Percentiles rank a stretch among this genome's conserved stretches.
Conservation (phyloP, 306 rosid species). For the Lotus japonicus region DNA sequence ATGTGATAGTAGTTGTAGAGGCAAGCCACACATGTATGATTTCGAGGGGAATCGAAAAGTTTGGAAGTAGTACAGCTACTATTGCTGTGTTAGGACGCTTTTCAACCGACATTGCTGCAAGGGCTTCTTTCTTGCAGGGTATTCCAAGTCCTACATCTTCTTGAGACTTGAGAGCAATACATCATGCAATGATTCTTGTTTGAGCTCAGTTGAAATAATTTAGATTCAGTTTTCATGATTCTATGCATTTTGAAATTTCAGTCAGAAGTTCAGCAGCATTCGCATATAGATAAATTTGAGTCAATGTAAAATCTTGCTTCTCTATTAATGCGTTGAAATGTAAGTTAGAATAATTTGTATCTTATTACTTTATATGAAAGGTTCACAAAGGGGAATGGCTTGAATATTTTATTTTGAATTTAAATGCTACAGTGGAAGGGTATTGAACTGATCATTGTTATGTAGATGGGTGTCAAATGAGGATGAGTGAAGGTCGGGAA, state of each 20-base stretch:
- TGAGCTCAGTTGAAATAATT: conserved; percentile 11
- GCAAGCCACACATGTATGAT: conserved; percentile 97
- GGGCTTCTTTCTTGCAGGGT: conserved; percentile 71
- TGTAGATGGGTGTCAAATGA: too few relatives aligned
- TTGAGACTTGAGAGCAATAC: conserved; percentile 20
- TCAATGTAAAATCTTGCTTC: too few relatives aligned
- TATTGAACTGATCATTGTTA: too few relatives aligned
- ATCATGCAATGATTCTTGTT: conserved; percentile 17
- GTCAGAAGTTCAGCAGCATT: too few relatives aligned
- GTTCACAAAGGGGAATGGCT: too few relatives aligned
- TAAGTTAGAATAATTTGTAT: too few relatives aligned
- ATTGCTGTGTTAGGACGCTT: conserved; percentile 72
- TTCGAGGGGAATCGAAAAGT: conserved; percentile 88
- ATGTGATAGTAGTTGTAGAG: conserved; percentile 86
- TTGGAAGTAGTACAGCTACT: conserved; percentile 88
- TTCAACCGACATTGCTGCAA: conserved; percentile 45
- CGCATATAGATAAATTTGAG: too few relatives aligned
- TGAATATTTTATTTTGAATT: too few relatives aligned
- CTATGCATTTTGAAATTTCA: not conserved
- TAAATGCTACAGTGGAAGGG: too few relatives aligned
- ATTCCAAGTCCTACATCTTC: conserved; percentile 43
- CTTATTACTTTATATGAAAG: too few relatives aligned
- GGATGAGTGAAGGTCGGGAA: too few relatives aligned
- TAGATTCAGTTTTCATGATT: not conserved
- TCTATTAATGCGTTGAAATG: too few relatives aligned